phyloP scores from a whole-genome alignment of 2,329 filamentous ascomycete species.

The Blumeriella jaapii region DNA sequence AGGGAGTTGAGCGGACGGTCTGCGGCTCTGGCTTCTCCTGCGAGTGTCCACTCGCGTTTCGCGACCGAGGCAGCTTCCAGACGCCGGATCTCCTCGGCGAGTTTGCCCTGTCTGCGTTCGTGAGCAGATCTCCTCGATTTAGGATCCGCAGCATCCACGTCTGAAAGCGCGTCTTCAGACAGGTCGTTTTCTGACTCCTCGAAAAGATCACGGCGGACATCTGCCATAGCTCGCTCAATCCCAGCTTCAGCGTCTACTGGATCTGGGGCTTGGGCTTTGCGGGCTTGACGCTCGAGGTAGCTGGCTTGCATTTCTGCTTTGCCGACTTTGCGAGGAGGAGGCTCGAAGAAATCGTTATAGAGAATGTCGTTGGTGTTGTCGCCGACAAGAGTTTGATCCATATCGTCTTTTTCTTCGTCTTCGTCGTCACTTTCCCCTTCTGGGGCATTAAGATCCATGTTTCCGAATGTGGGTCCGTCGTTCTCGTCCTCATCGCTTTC shows the following conservation, averaged over 20 bases:
- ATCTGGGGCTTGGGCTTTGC: conserved; percentile 27
- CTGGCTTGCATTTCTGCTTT: conserved; percentile 37
- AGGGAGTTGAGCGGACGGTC: conserved; percentile 85
- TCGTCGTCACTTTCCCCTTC: conserved; percentile 61
- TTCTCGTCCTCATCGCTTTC: conserved; percentile 56
- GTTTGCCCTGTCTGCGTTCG: conserved; percentile 73
- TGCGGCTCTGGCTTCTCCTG: conserved; percentile 73
- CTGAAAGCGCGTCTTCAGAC: conserved; percentile 52
- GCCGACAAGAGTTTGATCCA: conserved; percentile 40
- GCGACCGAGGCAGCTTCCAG: conserved; percentile 82
- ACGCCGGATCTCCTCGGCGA: conserved; percentile 81
- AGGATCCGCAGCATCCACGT: conserved; percentile 56
- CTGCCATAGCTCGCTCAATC: conserved; percentile 71
- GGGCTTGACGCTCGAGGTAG: conserved; percentile 28
- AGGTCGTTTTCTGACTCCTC: conserved; percentile 56
- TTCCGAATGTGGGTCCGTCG: conserved; percentile 71
- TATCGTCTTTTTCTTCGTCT: conserved; percentile 43
- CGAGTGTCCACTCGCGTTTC: conserved; percentile 81
- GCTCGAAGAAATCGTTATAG: conserved; percentile 89
- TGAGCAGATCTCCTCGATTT: conserved; percentile 71
- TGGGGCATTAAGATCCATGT: conserved; percentile 62
- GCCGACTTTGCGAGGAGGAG: conserved; percentile 60
- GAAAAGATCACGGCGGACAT: conserved; percentile 82
- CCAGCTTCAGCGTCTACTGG: conserved; percentile 48
- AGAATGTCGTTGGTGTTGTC: conserved; percentile 79